A percentile compares a stretch with the other conserved stretches of the same genome.
phyloP scores from a whole-genome alignment of 2,329 filamentous ascomycete genomes.

The Emmonsia crescens region DNA sequence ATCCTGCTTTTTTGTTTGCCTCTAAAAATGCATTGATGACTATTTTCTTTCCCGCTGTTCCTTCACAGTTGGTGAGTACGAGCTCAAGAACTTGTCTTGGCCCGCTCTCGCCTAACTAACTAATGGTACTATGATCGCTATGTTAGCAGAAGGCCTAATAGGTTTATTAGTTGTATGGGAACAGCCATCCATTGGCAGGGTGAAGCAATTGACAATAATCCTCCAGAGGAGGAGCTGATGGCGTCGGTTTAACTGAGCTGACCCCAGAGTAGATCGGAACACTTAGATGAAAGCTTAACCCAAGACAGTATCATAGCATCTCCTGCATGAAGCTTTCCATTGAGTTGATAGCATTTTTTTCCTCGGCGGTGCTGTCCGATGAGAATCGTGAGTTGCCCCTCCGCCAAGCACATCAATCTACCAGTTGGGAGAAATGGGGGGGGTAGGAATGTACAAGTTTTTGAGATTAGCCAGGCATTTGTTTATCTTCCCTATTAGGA shows the following conservation, averaged over 20 bases:
- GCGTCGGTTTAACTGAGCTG: slow-evolving; percentile 2
- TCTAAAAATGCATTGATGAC: neutral
- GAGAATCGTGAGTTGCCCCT: neutral
- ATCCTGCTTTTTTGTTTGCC: neutral
- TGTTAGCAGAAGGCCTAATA: neutral
- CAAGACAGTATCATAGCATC: neutral
- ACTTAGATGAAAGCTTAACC: slow-evolving; percentile 3
- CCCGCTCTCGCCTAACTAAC: neutral
- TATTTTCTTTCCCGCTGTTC: neutral
- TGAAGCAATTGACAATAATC: neutral
- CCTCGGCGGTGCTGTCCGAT: neutral
- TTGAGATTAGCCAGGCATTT: neutral
- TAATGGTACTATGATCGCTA: neutral
- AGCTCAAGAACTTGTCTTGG: neutral
- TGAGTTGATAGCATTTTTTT: neutral
- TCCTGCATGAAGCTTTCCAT: neutral
- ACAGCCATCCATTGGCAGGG: neutral
- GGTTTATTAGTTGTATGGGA: neutral
- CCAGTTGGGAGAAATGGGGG: neutral
- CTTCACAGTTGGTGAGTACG: neutral
- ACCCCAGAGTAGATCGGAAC: slow-evolving; percentile 3
- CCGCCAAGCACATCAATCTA: neutral
- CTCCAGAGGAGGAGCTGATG: neutral
- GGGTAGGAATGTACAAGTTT: neutral
- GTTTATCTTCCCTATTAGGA: neutral